Conservation (phyloP, 805 yeast species). For the Metschnikowia lachancei region DNA sequence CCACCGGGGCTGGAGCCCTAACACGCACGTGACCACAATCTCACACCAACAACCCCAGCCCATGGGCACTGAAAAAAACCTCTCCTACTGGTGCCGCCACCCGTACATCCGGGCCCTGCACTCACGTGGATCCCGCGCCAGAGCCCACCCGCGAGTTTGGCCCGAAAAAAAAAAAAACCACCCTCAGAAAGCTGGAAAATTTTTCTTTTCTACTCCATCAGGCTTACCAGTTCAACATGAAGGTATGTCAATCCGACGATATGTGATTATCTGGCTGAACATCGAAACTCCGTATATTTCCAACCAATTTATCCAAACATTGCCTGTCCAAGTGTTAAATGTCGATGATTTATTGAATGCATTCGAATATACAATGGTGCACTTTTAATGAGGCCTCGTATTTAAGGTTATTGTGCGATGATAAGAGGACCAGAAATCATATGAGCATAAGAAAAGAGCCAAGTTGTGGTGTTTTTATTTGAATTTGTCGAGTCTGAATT, state of each 20-base stretch:
- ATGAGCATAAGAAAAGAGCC: too few species aligned
- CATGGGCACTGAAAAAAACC: background rate
- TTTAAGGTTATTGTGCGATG: too few species aligned
- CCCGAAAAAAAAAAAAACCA: constrained; percentile 17
- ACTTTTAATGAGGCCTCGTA: too few species aligned
- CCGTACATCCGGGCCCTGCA: constrained; percentile 7
- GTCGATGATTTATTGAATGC: too few species aligned
- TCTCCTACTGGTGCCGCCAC: background rate
- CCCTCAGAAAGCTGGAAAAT: constrained; percentile 18
- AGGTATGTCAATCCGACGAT: constrained; percentile 34
- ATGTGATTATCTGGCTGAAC: constrained; percentile 2
- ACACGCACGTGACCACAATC: constrained; percentile 14
- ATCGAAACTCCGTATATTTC: too few species aligned
- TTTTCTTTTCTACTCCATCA: constrained; percentile 27
- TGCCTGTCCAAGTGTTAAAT: too few species aligned
- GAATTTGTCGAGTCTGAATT: too few species aligned
- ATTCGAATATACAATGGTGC: too few species aligned
- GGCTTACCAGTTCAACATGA: constrained; percentile 43
- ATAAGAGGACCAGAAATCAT: too few species aligned
- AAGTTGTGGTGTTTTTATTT: too few species aligned
- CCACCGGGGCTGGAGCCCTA: constrained; percentile 18
- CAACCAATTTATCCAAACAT: too few species aligned
- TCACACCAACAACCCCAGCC: background rate
- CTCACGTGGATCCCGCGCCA: constrained; percentile 9
- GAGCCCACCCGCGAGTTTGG: constrained; percentile 6